phyloP scores from a whole-genome alignment of 768 basidiomycete genomes.

The Coprinopsis cinerea region DNA sequence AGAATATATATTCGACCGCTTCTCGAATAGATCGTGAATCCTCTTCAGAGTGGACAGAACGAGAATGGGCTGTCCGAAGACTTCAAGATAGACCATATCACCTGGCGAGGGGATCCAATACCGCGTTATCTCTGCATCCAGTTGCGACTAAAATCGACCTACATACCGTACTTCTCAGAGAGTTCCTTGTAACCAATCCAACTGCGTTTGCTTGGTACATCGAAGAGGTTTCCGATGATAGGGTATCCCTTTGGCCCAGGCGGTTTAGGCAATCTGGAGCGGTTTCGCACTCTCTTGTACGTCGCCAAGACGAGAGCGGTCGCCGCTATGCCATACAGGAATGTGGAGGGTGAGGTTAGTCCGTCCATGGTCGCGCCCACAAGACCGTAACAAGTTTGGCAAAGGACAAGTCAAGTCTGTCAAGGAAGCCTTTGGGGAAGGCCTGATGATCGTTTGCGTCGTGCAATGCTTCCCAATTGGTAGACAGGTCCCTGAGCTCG shows the following conservation, averaged over 20 bases:
- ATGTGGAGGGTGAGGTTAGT: background rate
- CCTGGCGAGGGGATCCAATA: constrained; percentile 5
- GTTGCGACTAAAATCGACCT: too few relatives aligned
- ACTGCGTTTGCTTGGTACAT: constrained; percentile 9
- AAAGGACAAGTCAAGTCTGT: too few relatives aligned
- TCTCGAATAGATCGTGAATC: constrained; percentile 14
- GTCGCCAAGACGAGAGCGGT: background rate
- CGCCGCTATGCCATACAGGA: background rate
- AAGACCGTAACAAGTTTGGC: too few relatives aligned
- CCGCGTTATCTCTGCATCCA: background rate
- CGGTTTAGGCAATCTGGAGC: constrained; percentile 8
- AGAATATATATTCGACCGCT: constrained; percentile 13
- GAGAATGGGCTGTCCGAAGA: constrained; percentile 11
- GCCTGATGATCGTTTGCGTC: too few relatives aligned
- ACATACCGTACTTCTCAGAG: constrained; percentile 12
- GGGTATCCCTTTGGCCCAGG: constrained; percentile 17
- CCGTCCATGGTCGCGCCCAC: background rate
- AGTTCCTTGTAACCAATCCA: constrained; percentile 11
- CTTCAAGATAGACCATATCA: constrained; percentile 13
- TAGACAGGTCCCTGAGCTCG: too few relatives aligned
- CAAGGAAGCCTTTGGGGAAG: too few relatives aligned
- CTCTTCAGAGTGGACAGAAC: constrained; percentile 8
- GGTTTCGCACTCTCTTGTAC: background rate
- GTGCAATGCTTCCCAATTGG: too few relatives aligned
- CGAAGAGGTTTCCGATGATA: constrained; percentile 16